These are phyloP conservation scores for Cinnamomum micranthum DNA, from an alignment of 164 flowering plant genomes.

Conservation along the genomic window DNA sequence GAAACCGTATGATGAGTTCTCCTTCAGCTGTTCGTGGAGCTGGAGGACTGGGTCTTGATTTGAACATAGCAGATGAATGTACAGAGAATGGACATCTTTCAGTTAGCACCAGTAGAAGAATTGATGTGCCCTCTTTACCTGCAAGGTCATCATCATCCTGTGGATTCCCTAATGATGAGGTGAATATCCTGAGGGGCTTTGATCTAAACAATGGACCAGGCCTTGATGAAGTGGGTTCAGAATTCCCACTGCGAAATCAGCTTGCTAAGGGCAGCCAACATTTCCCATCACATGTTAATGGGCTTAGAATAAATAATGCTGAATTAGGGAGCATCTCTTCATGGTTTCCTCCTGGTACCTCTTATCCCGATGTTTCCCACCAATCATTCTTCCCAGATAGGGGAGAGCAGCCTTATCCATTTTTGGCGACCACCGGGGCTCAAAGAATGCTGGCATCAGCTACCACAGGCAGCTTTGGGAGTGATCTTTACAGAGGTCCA, in stretches of 20 bases:
- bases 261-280: conserved; percentile 27
- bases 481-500: conserved; percentile 53
- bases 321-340: conserved; percentile 52
- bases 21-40: conserved; percentile 51
- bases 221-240: conserved; percentile 50
- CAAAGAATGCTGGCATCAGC: conserved; percentile 53
- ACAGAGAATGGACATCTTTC: conserved; percentile 39
- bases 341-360: conserved; percentile 48
- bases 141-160: conserved; percentile 28
- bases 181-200: conserved; percentile 49
- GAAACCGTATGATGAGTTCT: conserved; percentile 7
- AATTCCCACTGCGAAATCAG: conserved; percentile 32
- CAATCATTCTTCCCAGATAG: conserved; percentile 67
- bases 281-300: conserved; percentile 32
- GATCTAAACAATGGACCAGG: conserved; percentile 86
- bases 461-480: conserved; percentile 43
- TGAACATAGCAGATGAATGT: conserved; percentile 66
- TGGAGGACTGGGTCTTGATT: conserved; percentile 81
- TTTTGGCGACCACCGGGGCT: conserved; percentile 43
- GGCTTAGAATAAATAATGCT: conserved; percentile 43
- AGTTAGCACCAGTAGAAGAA: conserved; percentile 14
- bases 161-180: conserved; percentile 39
- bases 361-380: conserved; percentile 40
- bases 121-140: conserved; percentile 31
- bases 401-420: conserved; percentile 42